Evolutionary conservation across 768 basidiomycete genomes (phyloP).

Genomic region (Kwoniella pini): DNA sequence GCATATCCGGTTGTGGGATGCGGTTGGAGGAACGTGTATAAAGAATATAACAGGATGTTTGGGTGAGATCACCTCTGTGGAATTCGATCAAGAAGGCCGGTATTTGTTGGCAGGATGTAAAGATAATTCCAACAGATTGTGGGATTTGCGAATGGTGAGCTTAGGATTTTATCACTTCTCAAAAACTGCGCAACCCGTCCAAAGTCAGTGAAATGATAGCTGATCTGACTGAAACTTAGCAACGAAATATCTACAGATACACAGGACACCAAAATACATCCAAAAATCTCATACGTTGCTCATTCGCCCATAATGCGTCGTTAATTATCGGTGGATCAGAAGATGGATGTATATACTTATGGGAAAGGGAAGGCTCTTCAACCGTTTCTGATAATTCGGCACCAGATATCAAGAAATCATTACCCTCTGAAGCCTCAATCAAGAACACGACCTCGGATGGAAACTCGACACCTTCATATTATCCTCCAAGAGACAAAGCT

Average conservation of each 20-base stretch:
- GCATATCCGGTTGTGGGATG: constrained; percentile 52
- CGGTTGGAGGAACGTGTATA: constrained; percentile 48
- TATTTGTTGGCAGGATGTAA: constrained; percentile 51
- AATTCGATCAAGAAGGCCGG: constrained; percentile 44
- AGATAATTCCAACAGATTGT: constrained; percentile 52
- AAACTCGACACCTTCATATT: constrained; percentile 30
- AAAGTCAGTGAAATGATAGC: too few species aligned
- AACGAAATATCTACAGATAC: constrained; percentile 48
- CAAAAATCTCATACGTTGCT: constrained; percentile 50
- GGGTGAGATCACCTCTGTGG: constrained; percentile 52
- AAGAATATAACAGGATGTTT: constrained; percentile 44
- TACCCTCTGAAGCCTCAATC: neutral
- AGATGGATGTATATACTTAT: constrained; percentile 49
- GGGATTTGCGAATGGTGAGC: constrained; percentile 53
- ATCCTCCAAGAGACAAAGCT: constrained; percentile 17
- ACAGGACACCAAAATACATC: constrained; percentile 54
- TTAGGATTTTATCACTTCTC: too few species aligned
- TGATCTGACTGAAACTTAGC: constrained; percentile 19
- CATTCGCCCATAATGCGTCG: constrained; percentile 34
- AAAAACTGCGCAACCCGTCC: too few species aligned
- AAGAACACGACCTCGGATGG: neutral
- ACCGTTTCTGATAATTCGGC: neutral
- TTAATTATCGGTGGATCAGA: constrained; percentile 51
- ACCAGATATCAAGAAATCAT: neutral
- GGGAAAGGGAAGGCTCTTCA: constrained; percentile 42